Evolutionary conservation across 2,329 filamentous ascomycete species (phyloP).

Genomic region (Monosporascus sp.): DNA sequence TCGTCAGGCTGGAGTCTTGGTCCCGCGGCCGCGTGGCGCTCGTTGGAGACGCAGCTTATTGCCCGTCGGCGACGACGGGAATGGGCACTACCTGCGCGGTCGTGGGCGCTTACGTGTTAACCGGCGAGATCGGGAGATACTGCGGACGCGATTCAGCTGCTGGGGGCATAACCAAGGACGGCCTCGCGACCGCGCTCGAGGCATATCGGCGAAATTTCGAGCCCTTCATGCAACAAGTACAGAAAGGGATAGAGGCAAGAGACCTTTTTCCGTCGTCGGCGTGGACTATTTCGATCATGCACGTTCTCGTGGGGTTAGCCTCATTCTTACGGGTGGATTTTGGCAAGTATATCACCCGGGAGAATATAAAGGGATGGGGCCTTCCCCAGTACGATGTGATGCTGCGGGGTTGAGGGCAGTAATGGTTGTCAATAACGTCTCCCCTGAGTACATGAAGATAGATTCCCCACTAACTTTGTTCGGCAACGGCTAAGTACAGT

Average conservation of each 20-base stretch:
- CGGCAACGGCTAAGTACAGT: too few relatives aligned
- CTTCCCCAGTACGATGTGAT: slow-evolving; percentile 32
- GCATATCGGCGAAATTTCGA: slow-evolving; percentile 34
- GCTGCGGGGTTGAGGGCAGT: not conserved
- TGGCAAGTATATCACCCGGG: slow-evolving; percentile 24
- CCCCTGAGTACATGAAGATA: too few relatives aligned
- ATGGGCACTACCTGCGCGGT: slow-evolving; percentile 38
- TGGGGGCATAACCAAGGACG: slow-evolving; percentile 5
- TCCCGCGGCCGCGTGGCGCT: slow-evolving; percentile 40
- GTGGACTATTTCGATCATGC: slow-evolving; percentile 27
- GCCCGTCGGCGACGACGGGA: slow-evolving; percentile 38
- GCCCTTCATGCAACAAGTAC: slow-evolving; percentile 34
- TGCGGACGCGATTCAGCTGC: slow-evolving; percentile 9
- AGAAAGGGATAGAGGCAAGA: slow-evolving; percentile 17
- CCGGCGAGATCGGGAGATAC: slow-evolving; percentile 35
- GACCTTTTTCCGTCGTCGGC: slow-evolving; percentile 20
- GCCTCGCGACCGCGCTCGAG: slow-evolving; percentile 26
- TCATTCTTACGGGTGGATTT: slow-evolving; percentile 32
- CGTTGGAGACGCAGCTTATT: slow-evolving; percentile 46
- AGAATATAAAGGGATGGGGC: slow-evolving; percentile 29
- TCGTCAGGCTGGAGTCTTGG: slow-evolving; percentile 36
- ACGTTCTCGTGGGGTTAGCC: slow-evolving; percentile 23
- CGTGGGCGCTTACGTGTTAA: slow-evolving; percentile 42
- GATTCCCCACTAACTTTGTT: too few relatives aligned
- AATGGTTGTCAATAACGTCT: too few relatives aligned